Percentiles rank a stretch among this genome's conserved stretches.
Evolutionary conservation across 306 rosid genomes (phyloP).

Genomic region (Morella rubra): DNA sequence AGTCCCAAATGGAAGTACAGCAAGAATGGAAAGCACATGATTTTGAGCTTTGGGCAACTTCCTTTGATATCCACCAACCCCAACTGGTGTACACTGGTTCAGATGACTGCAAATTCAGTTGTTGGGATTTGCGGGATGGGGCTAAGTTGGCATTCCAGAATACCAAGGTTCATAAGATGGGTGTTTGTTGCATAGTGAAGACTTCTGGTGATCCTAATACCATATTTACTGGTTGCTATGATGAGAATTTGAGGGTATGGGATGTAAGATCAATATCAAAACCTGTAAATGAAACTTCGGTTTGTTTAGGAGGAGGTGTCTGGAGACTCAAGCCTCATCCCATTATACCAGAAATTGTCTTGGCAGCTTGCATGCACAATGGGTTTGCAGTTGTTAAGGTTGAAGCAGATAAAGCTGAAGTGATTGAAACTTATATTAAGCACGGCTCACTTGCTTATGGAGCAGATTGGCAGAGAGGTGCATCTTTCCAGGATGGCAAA

Average conservation of each 20-base stretch:
- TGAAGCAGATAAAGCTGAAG: constrained; percentile 46
- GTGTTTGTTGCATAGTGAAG: constrained; percentile 79
- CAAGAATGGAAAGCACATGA: constrained; percentile 86
- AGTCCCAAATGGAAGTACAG: constrained; percentile 55
- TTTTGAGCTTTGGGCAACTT: constrained; percentile 86
- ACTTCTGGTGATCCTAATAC: constrained; percentile 55
- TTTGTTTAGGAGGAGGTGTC: constrained; percentile 85
- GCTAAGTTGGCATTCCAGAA: constrained; percentile 69
- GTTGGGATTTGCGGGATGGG: constrained; percentile 80
- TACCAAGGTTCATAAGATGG: constrained; percentile 78
- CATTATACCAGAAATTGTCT: constrained; percentile 48
- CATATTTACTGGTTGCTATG: constrained; percentile 76
- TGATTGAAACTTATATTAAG: constrained; percentile 64
- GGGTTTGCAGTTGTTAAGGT: constrained; percentile 71
- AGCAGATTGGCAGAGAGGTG: constrained; percentile 79
- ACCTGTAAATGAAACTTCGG: constrained; percentile 63
- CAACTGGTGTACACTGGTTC: constrained; percentile 80
- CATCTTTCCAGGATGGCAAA: constrained; percentile 26
- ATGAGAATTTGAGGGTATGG: constrained; percentile 78
- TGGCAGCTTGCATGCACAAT: constrained; percentile 97
- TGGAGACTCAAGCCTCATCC: constrained; percentile 92
- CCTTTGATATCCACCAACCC: constrained; percentile 75
- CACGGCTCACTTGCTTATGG: constrained; percentile 91
- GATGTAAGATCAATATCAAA: constrained; percentile 72
- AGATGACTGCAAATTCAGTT: constrained; percentile 77